Conservation (phyloP, 257 asterid species). For the Linaria vulgaris region DNA sequence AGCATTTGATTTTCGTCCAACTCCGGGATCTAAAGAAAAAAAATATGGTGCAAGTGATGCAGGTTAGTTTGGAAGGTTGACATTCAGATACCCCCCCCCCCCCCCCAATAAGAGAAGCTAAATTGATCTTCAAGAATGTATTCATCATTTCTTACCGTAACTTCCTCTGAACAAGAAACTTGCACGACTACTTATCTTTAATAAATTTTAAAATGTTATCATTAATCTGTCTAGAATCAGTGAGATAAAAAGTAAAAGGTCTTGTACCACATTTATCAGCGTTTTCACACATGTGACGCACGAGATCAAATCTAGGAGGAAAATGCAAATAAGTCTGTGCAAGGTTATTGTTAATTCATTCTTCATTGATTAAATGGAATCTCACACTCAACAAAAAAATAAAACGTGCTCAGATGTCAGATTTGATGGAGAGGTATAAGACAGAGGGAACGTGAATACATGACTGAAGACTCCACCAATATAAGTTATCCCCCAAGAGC, state of each 20-base stretch:
- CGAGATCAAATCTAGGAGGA: neutral
- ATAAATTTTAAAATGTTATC: constrained; percentile 3
- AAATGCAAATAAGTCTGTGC: neutral
- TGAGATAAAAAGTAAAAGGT: constrained; percentile 2
- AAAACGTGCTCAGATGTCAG: neutral
- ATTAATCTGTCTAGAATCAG: neutral
- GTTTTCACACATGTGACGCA: neutral
- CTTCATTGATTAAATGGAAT: constrained; percentile 1
- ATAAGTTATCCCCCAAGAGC: neutral
- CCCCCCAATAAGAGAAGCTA: neutral
- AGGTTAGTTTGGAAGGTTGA: neutral
- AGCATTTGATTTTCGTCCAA: constrained; percentile 30
- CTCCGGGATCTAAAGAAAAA: constrained; percentile 32
- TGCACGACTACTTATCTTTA: neutral
- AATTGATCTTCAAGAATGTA: constrained; percentile 3
- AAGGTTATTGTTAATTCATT: neutral
- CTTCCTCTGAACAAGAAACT: neutral
- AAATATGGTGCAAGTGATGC: constrained; percentile 17
- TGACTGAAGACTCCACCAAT: too few relatives aligned
- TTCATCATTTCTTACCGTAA: neutral
- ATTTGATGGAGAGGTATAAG: constrained; percentile 9
- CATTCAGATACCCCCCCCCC: neutral
- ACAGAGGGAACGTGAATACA: neutral
- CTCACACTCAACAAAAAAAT: neutral
- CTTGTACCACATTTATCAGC: neutral